Evolutionary conservation across 257 asterid genomes (phyloP), one percentile per base, ranked within the genome.

Genomic region (Buddleja alternifolia): DNA sequence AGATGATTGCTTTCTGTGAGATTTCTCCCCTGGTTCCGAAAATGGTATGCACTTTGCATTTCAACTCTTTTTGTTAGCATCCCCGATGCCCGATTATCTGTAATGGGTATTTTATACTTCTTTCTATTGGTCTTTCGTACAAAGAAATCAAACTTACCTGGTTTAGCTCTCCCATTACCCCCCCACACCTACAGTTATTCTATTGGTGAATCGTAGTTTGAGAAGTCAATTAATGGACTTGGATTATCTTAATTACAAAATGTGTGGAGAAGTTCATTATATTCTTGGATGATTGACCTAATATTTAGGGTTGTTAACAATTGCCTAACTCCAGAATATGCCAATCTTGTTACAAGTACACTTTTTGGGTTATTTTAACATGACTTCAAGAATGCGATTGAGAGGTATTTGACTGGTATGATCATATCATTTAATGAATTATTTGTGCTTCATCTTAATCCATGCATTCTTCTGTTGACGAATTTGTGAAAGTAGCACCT

Each of bases 1-100:
- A 93, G 83, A 93, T 90, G 97, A 79, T 79, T 53, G 89, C 93
- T 60, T 90, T 92, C 73, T 88, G 95, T 83, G 85, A 88, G 51
- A 82, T 90, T 66, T 88, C 73, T 80, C 89, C 98, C 15, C 77
- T 61, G 51, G 76, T 93, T 71, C 98, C 97, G n/a, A 93, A 93
- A 82, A 82, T 90, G 90, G 98, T 92, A 84, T 34, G 67, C 56
- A 16, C 42, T 74, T 68, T 44, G 51, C 23, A 40, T 67, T 58
- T 39, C 34, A 32, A 47, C 48, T 37, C 17, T 32, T 57, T 32
- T 25, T 11, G 29, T 23, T 34, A 44, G 36, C 45, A 29, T 60
- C 64, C 15, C 62, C 67, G 24, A 65, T 42, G 32, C 54, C 47
- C 51, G n/a, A 59, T 46, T 29, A 12, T 68, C 39, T 32, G 40